phyloP scores from a whole-genome alignment of 2,329 filamentous ascomycete genomes.

The Trichoderma sp. region DNA sequence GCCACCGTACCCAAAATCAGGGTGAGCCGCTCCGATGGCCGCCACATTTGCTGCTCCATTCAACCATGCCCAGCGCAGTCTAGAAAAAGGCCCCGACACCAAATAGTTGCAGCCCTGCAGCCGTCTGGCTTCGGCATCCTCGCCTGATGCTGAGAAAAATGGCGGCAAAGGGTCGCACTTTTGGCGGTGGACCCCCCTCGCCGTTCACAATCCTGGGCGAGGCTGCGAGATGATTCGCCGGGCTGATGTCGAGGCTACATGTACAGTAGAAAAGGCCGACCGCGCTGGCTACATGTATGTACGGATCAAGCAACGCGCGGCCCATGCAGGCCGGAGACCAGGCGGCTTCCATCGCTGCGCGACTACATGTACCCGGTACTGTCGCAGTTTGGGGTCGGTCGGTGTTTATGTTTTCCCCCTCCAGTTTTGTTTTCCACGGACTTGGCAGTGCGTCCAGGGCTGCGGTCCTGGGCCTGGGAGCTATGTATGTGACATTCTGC shows the following conservation, averaged over 20 bases:
- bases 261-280: not conserved
- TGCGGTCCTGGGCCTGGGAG: conserved; percentile 2
- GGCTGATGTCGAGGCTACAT: conserved; percentile 20
- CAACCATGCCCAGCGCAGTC: conserved; percentile 16
- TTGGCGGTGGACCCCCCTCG: not conserved
- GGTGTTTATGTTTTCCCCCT: not conserved
- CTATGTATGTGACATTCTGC: not conserved
- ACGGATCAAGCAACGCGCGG: conserved; percentile 28
- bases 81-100: conserved; percentile 2
- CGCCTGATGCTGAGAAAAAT: not conserved
- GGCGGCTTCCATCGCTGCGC: not conserved
- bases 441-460: not conserved
- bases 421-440: not conserved
- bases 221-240: conserved; percentile 24
- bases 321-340: conserved; percentile 13
- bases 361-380: not conserved
- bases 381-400: not conserved
- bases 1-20: not conserved
- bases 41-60: conserved; percentile 1
- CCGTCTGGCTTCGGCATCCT: not conserved
- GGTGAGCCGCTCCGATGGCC: conserved; percentile 14
- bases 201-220: not conserved
- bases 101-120: conserved; percentile 8
- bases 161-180: not conserved
- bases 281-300: not conserved